These are phyloP conservation scores for Neopestalotiopsis clavispora DNA, from an alignment of 2,329 filamentous ascomycete species.

Conservation along the genomic window DNA sequence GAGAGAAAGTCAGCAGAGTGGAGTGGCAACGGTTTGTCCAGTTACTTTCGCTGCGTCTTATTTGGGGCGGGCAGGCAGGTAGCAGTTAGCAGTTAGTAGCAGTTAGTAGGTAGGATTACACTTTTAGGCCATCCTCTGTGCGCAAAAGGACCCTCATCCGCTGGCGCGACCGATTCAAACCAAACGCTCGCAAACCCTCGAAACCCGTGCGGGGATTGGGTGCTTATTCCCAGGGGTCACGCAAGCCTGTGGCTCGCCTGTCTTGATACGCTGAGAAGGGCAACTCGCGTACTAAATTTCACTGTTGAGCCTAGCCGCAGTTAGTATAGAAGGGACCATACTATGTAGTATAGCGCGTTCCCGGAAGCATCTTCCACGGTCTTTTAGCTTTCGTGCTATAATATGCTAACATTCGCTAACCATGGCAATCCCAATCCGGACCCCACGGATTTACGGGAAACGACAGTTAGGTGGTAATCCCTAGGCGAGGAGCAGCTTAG, in stretches of 20 bases:
- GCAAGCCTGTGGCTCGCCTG: no score
- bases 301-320: not conserved
- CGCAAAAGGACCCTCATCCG: not conserved
- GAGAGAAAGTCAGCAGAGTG: not conserved
- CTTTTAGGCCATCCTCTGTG: not conserved
- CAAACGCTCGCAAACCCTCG: not conserved
- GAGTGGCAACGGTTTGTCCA: not conserved
- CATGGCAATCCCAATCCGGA: not conserved
- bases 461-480: not conserved
- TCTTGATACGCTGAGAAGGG: no score
- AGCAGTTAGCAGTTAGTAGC: no score
- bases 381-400: not conserved
- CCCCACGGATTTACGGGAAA: not conserved
- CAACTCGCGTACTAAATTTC: no score
- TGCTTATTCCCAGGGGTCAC: not conserved
- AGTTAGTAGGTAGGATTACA: no score
- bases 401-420: not conserved
- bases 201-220: not conserved
- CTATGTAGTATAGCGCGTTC: not conserved
- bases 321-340: not conserved
- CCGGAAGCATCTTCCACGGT: not conserved
- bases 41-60: not conserved
- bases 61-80: not conserved
- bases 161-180: not conserved
- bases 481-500: not conserved